phyloP scores from a whole-genome alignment of 352 stramenopile species.

The Peronospora farinosa region DNA sequence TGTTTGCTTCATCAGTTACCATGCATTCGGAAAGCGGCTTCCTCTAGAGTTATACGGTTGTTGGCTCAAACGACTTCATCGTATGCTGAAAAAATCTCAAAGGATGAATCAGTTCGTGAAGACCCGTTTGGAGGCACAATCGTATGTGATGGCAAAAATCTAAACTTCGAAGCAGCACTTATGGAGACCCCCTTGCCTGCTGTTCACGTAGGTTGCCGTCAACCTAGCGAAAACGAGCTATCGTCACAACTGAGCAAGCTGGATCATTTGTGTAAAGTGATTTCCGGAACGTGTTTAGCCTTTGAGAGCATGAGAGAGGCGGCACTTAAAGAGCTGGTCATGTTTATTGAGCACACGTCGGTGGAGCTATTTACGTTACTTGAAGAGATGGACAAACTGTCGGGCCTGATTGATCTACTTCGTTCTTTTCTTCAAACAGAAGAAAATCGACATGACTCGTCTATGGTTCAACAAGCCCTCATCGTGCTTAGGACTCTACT shows the following conservation, averaged over 20 bases:
- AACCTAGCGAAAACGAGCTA: constrained; percentile 26
- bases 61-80: constrained; percentile 23
- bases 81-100: constrained; percentile 13
- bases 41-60: constrained; percentile 32
- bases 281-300: constrained; percentile 15
- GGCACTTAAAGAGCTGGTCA: constrained; percentile 29
- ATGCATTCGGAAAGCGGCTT: constrained; percentile 44
- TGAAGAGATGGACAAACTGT: constrained; percentile 36
- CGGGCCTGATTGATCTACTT: constrained; percentile 18
- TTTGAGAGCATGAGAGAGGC: constrained; percentile 27
- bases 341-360: constrained; percentile 23
- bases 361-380: constrained; percentile 29
- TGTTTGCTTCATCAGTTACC: constrained; percentile 46
- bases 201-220: constrained; percentile 12
- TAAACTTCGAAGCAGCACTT: constrained; percentile 22
- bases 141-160: constrained; percentile 3
- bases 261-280: constrained; percentile 26
- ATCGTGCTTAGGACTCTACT: constrained; percentile 40
- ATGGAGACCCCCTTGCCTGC: constrained; percentile 28
- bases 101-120: constrained; percentile 23
- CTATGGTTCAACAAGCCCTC: constrained; percentile 22
- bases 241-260: constrained; percentile 31
- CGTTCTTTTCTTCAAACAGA: constrained; percentile 11
- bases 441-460: constrained; percentile 5
- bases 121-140: constrained; percentile 26